Evolutionary conservation across 305 asterid species (phyloP), one percentile per base, ranked within the genome.

Genomic region (Fraxinus ornus): DNA sequence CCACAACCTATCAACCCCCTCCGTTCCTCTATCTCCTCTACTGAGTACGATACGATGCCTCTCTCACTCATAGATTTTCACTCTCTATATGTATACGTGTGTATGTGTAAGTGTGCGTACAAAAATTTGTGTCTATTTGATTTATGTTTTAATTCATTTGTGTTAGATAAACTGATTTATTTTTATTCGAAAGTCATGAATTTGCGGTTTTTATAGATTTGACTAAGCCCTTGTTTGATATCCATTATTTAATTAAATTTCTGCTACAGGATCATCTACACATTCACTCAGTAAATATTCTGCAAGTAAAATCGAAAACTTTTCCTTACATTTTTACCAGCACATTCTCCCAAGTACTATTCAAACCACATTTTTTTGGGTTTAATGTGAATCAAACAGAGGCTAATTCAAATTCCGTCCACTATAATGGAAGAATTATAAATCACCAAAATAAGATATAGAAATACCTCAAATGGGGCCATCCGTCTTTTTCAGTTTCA

Each of bases 21-120:
- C 78, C 94, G 97, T 78, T 90, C 97, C 39, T 88, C 97, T 60
- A 60, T 90, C 36, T 85, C 83, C 60, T 80, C 91, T 5, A 85
- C 92, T 7, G 90, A 92, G 98, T 93, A 89, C 36, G 91, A 79
- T 72, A 9, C 78, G 49, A 77, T 81, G 78, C 75, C 21, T 68
- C 49, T 79, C 21, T 41, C 32, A 17, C 44, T 52, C 4, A 49
- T 49, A 15, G 19, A 49, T 49, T 49, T 49, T 21, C 22, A 1
- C 74, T 30, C 74, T 30, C 0, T 7, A 7, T 52, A 6, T 49
- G 62, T 36, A 12, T 30, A 82, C 13, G 17, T 70, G 36, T 49
- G 62, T 17, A 17, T 15, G 62, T 49, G 22, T 17, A 49, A 3
- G 62, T 49, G 21, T 17, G 62, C 62, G 62, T 49, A 49, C 62